Evolutionary conservation across 257 asterid genomes (phyloP).

Genomic region (Scutellaria minor): DNA sequence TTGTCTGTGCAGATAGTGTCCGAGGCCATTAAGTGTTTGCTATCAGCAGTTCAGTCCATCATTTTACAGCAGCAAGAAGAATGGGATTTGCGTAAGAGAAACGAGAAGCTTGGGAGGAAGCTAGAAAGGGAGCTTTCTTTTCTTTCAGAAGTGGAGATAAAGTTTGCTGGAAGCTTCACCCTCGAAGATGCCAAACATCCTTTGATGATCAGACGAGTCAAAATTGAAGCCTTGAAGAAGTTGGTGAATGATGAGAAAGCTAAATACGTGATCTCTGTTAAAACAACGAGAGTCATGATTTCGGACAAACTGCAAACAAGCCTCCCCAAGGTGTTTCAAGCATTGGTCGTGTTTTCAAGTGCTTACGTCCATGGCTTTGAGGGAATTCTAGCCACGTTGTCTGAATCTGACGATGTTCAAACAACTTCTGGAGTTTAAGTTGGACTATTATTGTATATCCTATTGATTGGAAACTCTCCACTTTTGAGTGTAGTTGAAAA

Average conservation of each 20-base stretch:
- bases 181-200: conserved; percentile 66
- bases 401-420: conserved; percentile 43
- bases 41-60: conserved; percentile 60
- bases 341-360: conserved; percentile 54
- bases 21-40: conserved; percentile 65
- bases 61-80: conserved; percentile 76
- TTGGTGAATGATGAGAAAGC: conserved; percentile 60
- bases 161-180: conserved; percentile 45
- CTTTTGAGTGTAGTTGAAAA: conserved; percentile 21
- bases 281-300: conserved; percentile 58
- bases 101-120: conserved; percentile 65
- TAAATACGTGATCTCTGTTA: conserved; percentile 51
- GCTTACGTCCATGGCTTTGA: conserved; percentile 60
- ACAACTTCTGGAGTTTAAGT: conserved; percentile 28
- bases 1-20: conserved; percentile 61
- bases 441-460: conserved; percentile 39
- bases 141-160: conserved; percentile 68
- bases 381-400: conserved; percentile 40
- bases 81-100: conserved; percentile 48
- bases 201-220: conserved; percentile 57
- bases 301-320: conserved; percentile 62
- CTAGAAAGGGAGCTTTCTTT: conserved; percentile 51
- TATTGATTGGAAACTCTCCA: conserved; percentile 21
- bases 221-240: conserved; percentile 58
- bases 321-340: conserved; percentile 73